These are phyloP conservation scores for Chalaropsis ovoidea DNA, from an alignment of 2,329 filamentous ascomycete genomes.

Conservation along the genomic window DNA sequence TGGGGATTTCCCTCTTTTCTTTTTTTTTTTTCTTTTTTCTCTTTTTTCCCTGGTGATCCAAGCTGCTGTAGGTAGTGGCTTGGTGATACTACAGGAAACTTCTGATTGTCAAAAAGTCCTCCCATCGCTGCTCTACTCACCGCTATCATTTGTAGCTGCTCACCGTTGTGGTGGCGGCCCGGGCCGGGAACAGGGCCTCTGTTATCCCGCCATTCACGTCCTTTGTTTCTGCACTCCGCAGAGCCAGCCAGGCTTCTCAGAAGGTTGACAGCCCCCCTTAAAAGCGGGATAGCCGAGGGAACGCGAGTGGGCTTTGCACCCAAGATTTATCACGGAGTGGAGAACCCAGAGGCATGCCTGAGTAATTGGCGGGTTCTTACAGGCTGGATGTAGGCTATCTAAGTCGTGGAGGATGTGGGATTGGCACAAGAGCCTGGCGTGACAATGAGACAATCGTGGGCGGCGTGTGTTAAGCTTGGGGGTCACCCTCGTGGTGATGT, in stretches of 20 bases:
- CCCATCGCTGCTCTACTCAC: too few relatives aligned
- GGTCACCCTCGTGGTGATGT: background rate
- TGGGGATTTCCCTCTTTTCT: too few relatives aligned
- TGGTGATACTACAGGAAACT: too few relatives aligned
- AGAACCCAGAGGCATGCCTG: constrained; percentile 30
- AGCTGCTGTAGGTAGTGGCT: too few relatives aligned
- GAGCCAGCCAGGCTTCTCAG: background rate
- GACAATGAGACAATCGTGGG: background rate
- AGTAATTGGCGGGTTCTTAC: constrained; percentile 8
- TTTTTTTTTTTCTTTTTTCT: too few relatives aligned
- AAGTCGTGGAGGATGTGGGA: constrained; percentile 27
- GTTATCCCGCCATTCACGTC: background rate
- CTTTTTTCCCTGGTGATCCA: too few relatives aligned
- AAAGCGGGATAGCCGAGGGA: background rate
- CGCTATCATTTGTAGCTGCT: background rate
- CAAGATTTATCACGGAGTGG: background rate
- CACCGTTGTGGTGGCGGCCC: background rate
- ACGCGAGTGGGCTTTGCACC: background rate
- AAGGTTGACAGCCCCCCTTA: background rate
- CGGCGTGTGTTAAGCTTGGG: background rate
- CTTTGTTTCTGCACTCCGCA: background rate
- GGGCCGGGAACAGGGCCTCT: constrained; percentile 1
- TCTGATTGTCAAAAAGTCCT: too few relatives aligned
- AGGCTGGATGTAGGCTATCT: background rate
- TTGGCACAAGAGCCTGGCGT: background rate